phyloP scores from a whole-genome alignment of 108 stramenopile species.

The Mediolabrus comicus region DNA sequence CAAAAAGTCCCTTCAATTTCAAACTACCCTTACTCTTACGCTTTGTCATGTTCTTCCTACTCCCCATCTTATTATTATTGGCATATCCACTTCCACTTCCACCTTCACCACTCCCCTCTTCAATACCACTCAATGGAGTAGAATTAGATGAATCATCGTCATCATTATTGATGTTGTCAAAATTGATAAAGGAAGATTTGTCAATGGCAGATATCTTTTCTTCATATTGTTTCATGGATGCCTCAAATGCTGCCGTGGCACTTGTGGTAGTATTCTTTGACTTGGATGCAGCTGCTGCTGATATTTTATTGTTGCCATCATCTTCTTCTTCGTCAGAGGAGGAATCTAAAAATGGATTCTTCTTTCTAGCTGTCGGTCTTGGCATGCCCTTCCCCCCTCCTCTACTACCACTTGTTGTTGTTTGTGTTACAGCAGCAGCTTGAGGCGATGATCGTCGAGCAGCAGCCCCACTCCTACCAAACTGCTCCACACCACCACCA shows the following conservation, averaged over 20 bases:
- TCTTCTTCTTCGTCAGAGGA: not conserved
- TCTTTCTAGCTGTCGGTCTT: not conserved
- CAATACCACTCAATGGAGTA: not conserved
- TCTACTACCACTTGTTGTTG: not conserved
- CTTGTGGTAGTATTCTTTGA: not conserved
- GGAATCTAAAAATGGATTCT: not conserved
- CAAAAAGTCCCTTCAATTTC: not conserved
- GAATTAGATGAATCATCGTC: not conserved
- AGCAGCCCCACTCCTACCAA: too few species aligned
- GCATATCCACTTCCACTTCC: not conserved
- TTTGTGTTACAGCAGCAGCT: not conserved
- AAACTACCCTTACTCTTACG: not conserved
- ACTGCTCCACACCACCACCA: too few species aligned
- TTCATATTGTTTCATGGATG: not conserved
- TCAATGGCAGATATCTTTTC: conserved; percentile 15
- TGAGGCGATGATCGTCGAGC: not conserved
- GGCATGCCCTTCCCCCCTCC: not conserved
- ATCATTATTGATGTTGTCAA: conserved; percentile 3
- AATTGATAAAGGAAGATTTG: conserved; percentile 7
- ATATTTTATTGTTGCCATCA: not conserved
- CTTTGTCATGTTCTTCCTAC: not conserved
- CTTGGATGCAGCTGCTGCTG: not conserved
- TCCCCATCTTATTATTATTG: not conserved
- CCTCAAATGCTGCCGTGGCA: not conserved
- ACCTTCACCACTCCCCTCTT: conserved; percentile 3